These are phyloP conservation scores for Roridomyces roridus DNA, from an alignment of 768 basidiomycete genomes.

Conservation along the genomic window DNA sequence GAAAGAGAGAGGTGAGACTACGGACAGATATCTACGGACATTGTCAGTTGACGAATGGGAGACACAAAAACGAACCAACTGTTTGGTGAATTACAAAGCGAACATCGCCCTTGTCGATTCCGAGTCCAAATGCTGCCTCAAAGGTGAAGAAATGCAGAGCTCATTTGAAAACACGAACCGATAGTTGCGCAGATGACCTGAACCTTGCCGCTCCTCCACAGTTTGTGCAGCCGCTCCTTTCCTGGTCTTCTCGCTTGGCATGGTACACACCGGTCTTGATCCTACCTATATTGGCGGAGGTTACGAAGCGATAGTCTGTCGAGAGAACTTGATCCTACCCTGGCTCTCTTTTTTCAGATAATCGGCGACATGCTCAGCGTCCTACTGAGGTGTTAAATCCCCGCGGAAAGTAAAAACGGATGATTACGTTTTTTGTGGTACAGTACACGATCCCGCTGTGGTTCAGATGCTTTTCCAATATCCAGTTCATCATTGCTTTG, in stretches of 20 bases:
- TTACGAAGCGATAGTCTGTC: too few species aligned
- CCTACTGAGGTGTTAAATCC: conserved; percentile 49
- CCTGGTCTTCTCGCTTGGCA: conserved; percentile 66
- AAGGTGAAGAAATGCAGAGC: not conserved
- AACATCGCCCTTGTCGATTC: conserved; percentile 91
- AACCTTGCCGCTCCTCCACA: conserved; percentile 79
- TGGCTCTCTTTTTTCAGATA: conserved; percentile 60
- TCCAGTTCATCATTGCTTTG: conserved; percentile 70
- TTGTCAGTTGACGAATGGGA: not conserved
- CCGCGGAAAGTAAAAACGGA: not conserved
- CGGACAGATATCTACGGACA: conserved; percentile 37
- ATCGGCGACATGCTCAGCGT: conserved; percentile 77
- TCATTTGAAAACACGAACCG: conserved; percentile 43
- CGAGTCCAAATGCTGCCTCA: conserved; percentile 77
- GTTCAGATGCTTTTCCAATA: conserved; percentile 67
- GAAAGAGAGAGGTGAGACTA: conserved; percentile 9
- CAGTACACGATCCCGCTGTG: conserved; percentile 93
- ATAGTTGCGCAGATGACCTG: conserved; percentile 94
- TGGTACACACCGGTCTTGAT: conserved; percentile 88
- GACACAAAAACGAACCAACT: conserved; percentile 52
- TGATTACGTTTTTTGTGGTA: conserved; percentile 74
- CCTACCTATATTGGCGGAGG: too few species aligned
- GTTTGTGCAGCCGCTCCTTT: conserved; percentile 78
- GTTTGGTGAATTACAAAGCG: conserved; percentile 92
- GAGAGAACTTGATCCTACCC: too few species aligned